Conservation (phyloP, 305 asterid genomes). For the Fraxinus nigra region DNA sequence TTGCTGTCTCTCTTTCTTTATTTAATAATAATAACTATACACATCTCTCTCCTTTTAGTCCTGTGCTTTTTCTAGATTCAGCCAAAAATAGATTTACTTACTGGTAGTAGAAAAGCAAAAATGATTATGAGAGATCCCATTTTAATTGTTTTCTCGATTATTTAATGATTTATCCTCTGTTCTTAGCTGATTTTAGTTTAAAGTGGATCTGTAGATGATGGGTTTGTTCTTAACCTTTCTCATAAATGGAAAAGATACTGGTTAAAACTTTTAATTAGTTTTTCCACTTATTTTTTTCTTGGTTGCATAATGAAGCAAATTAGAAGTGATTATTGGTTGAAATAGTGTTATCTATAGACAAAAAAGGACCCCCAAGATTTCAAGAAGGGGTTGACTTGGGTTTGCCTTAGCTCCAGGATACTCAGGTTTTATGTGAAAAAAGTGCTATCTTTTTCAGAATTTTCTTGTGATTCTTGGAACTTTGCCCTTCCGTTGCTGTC, state of each 20-base stretch:
- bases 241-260: slow-evolving; percentile 8
- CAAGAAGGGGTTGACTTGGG: slow-evolving; percentile 51
- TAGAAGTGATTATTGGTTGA: slow-evolving; percentile 47
- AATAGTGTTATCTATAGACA: slow-evolving; percentile 34
- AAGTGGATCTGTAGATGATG: slow-evolving; percentile 26
- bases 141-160: slow-evolving; percentile 27
- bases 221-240: slow-evolving; percentile 10
- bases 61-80: slow-evolving; percentile 24
- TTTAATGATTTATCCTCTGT: slow-evolving; percentile 8
- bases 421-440: slow-evolving; percentile 38
- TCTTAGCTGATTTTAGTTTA: slow-evolving; percentile 25
- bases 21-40: neutral
- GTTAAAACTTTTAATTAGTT: slow-evolving; percentile 12
- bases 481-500: slow-evolving; percentile 33
- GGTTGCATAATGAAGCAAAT: slow-evolving; percentile 25
- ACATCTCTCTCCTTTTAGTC: slow-evolving; percentile 2
- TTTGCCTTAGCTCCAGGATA: slow-evolving; percentile 91
- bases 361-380: slow-evolving; percentile 28
- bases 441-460: slow-evolving; percentile 48
- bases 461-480: slow-evolving; percentile 65
- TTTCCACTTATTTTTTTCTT: slow-evolving; percentile 16
- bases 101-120: neutral
- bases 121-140: neutral
- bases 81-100: neutral
- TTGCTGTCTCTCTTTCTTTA: slow-evolving; percentile 10